These are phyloP conservation scores for Rostrohypoxylon terebratum DNA, from an alignment of 495 filamentous ascomycete genomes.

Conservation along the genomic window DNA sequence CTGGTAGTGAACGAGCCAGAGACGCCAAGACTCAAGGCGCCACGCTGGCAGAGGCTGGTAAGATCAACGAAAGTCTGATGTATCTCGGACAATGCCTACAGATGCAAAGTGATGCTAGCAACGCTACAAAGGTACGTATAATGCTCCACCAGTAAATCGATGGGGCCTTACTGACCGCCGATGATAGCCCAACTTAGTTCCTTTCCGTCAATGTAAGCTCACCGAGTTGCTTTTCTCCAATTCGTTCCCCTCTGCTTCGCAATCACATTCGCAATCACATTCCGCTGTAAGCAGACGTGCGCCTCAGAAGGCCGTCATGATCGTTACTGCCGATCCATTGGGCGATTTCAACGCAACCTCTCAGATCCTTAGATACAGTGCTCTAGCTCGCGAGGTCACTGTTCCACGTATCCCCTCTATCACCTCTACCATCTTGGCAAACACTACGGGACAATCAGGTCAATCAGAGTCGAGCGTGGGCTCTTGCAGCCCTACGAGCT, in stretches of 20 bases:
- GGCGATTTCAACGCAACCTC: constrained; percentile 97
- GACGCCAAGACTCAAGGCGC: constrained; percentile 94
- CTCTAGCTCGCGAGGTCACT: constrained; percentile 91
- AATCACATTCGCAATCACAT: constrained; percentile 59
- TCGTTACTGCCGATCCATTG: constrained; percentile 92
- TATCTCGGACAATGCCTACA: constrained; percentile 97
- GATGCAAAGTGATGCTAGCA: constrained; percentile 85
- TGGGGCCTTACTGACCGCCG: constrained; percentile 36
- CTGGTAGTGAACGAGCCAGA: constrained; percentile 91
- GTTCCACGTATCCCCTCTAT: constrained; percentile 88
- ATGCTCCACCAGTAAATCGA: background rate
- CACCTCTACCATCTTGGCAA: constrained; percentile 60
- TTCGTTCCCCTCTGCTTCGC: constrained; percentile 79
- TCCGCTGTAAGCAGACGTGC: constrained; percentile 57
- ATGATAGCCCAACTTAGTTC: constrained; percentile 77
- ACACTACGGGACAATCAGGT: constrained; percentile 62
- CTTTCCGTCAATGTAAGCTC: constrained; percentile 95
- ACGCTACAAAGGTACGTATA: constrained; percentile 74
- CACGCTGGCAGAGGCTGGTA: constrained; percentile 93
- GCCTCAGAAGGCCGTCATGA: constrained; percentile 92
- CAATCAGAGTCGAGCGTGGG: constrained; percentile 46
- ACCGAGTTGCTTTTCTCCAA: constrained; percentile 97
- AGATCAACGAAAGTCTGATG: constrained; percentile 98
- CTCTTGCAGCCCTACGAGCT: constrained; percentile 52
- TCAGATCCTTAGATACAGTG: constrained; percentile 95